Conservation (phyloP, 352 stramenopile genomes). For the Pythium graminicola region DNA sequence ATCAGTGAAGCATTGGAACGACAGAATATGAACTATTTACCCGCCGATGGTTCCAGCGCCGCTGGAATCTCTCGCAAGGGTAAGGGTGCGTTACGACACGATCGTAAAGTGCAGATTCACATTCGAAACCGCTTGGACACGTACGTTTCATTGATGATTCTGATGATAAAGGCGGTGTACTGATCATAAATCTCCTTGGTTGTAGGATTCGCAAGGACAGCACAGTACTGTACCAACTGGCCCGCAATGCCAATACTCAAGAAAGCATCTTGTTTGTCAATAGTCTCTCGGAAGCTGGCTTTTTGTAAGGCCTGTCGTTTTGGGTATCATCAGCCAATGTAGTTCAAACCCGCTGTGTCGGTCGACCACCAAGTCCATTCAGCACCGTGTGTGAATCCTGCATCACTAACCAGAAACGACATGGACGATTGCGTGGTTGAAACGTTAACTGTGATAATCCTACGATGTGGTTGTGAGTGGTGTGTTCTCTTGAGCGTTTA, state of each 20-base stretch:
- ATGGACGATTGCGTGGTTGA: too few relatives aligned
- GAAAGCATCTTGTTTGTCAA: conserved; percentile 88
- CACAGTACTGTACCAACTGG: conserved; percentile 75
- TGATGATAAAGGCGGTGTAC: background rate
- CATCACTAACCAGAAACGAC: too few relatives aligned
- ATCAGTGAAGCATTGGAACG: conserved; percentile 72
- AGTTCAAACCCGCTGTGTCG: too few relatives aligned
- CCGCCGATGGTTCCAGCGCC: conserved; percentile 29
- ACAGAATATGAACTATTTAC: conserved; percentile 75
- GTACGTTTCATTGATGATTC: conserved; percentile 36
- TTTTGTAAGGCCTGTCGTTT: conserved; percentile 36
- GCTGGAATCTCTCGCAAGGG: conserved; percentile 59
- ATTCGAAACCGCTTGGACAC: conserved; percentile 79
- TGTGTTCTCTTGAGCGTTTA: too few relatives aligned
- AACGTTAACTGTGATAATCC: too few relatives aligned
- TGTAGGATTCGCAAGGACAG: conserved; percentile 77
- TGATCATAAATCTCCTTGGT: too few relatives aligned
- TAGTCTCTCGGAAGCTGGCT: conserved; percentile 81
- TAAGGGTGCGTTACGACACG: conserved; percentile 62
- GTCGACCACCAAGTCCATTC: too few relatives aligned
- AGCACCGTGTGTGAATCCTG: too few relatives aligned
- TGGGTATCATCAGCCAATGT: background rate
- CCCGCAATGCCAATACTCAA: conserved; percentile 82
- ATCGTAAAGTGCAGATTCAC: conserved; percentile 64
- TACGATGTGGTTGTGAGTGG: too few relatives aligned